Evolutionary conservation across 805 yeast genomes (phyloP).

Genomic region (Suhomyces sp.): DNA sequence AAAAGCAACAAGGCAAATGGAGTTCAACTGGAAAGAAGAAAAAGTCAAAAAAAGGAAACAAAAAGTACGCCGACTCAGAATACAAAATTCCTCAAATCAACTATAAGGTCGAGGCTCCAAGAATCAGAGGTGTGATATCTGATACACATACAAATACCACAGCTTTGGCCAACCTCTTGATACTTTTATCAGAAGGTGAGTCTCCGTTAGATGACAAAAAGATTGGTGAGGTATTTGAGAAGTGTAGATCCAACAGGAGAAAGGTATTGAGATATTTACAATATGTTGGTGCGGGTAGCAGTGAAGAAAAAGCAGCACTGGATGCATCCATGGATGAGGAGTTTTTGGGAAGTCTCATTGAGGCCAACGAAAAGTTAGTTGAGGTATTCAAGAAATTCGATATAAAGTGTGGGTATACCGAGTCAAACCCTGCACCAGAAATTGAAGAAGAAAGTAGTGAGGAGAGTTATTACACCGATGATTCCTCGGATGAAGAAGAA

Average conservation of each 20-base stretch:
- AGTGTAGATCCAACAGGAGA: slow-evolving; percentile 73
- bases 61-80: slow-evolving; percentile 44
- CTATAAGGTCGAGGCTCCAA: slow-evolving; percentile 69
- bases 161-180: slow-evolving; percentile 53
- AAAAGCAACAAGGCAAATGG: too few species aligned
- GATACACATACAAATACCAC: slow-evolving; percentile 76
- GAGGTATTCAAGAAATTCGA: slow-evolving; percentile 70
- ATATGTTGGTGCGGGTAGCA: slow-evolving; percentile 58
- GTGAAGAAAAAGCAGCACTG: slow-evolving; percentile 24
- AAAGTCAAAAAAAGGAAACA: slow-evolving; percentile 16
- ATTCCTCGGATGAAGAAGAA: slow-evolving; percentile 35
- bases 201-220: slow-evolving; percentile 63
- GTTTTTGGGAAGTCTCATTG: slow-evolving; percentile 79
- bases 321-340: slow-evolving; percentile 59
- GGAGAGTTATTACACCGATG: slow-evolving; percentile 36
- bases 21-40: slow-evolving; percentile 4
- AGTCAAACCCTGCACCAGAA: slow-evolving; percentile 39
- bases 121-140: slow-evolving; percentile 65
- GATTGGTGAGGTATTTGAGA: slow-evolving; percentile 66
- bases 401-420: slow-evolving; percentile 42
- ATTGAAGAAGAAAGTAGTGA: slow-evolving; percentile 31
- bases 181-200: slow-evolving; percentile 43
- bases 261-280: slow-evolving; percentile 81
- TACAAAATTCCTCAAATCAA: slow-evolving; percentile 68
- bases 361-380: slow-evolving; percentile 89